phyloP scores from a whole-genome alignment of 768 basidiomycete species.

The Leccinum longicurvipes region DNA sequence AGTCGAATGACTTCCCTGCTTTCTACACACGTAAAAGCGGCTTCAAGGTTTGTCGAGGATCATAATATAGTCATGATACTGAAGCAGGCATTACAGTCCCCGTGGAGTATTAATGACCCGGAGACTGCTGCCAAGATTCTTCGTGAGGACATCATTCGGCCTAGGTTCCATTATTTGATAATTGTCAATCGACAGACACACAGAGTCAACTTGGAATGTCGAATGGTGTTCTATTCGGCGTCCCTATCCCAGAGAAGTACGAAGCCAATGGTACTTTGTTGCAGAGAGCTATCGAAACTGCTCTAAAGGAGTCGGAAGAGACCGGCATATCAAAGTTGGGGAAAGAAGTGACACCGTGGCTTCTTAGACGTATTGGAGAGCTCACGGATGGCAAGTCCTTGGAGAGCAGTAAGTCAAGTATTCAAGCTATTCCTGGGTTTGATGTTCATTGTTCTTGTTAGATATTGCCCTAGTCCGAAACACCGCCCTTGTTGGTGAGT shows the following conservation, averaged over 20 bases:
- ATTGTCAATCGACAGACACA: constrained; percentile 44
- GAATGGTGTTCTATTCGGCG: constrained; percentile 79
- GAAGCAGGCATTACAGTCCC: constrained; percentile 48
- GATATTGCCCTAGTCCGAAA: constrained; percentile 91
- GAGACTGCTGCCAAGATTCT: constrained; percentile 69
- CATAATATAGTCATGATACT: neutral
- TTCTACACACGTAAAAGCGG: constrained; percentile 89
- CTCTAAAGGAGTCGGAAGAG: constrained; percentile 77
- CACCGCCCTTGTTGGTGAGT: constrained; percentile 76
- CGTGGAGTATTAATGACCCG: constrained; percentile 71
- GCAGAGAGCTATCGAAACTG: constrained; percentile 78
- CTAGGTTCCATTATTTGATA: neutral
- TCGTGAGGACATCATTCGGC: constrained; percentile 43
- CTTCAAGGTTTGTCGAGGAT: constrained; percentile 45
- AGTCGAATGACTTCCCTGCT: constrained; percentile 84
- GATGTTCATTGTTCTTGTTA: constrained; percentile 22
- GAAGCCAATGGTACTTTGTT: constrained; percentile 63
- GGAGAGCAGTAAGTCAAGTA: constrained; percentile 52
- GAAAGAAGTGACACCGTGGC: constrained; percentile 94
- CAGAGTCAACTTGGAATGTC: constrained; percentile 68
- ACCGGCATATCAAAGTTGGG: constrained; percentile 77
- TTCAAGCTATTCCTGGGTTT: neutral
- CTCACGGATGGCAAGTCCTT: constrained; percentile 76
- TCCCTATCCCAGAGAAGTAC: constrained; percentile 82
- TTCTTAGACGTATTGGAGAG: constrained; percentile 78